A percentile compares a stretch with the other conserved stretches of the same genome.
Evolutionary conservation across 1,284 basidiomycete genomes (phyloP).

Genomic region (Ustilago trichophora): DNA sequence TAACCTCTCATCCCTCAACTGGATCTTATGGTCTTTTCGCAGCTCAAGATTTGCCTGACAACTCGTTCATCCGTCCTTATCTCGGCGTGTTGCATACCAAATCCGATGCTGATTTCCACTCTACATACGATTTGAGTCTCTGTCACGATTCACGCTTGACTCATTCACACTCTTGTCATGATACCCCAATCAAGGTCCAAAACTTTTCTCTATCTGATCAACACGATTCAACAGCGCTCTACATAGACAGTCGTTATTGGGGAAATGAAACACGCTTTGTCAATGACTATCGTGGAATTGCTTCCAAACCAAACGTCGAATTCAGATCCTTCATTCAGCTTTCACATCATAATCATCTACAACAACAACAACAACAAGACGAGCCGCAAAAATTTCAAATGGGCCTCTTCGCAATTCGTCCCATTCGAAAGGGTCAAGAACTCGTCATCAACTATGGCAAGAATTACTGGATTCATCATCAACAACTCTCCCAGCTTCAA

Average conservation of each 20-base stretch:
- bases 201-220: too few relatives aligned
- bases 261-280: slow-evolving; percentile 77
- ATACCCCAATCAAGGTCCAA: too few relatives aligned
- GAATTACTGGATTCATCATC: slow-evolving; percentile 76
- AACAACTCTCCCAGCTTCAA: slow-evolving; percentile 13
- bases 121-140: slow-evolving; percentile 79
- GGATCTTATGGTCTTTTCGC: slow-evolving; percentile 87
- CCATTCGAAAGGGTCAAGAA: slow-evolving; percentile 82
- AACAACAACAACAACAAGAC: too few relatives aligned
- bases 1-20: slow-evolving; percentile 75
- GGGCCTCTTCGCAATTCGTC: slow-evolving; percentile 66
- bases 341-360: too few relatives aligned
- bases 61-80: slow-evolving; percentile 81
- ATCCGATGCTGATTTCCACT: slow-evolving; percentile 70
- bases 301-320: slow-evolving; percentile 44
- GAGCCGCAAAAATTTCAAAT: slow-evolving; percentile 18
- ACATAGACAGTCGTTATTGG: slow-evolving; percentile 58
- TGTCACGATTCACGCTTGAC: slow-evolving; percentile 14
- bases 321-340: slow-evolving; percentile 48
- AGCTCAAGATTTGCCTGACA: slow-evolving; percentile 74
- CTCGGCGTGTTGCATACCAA: slow-evolving; percentile 84
- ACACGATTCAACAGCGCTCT: slow-evolving; percentile 24
- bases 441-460: slow-evolving; percentile 91
- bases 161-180: too few relatives aligned
- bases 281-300: slow-evolving; percentile 60